Evolutionary conservation across 345 rosid genomes (phyloP).

Genomic region (Gossypium mustelinum): DNA sequence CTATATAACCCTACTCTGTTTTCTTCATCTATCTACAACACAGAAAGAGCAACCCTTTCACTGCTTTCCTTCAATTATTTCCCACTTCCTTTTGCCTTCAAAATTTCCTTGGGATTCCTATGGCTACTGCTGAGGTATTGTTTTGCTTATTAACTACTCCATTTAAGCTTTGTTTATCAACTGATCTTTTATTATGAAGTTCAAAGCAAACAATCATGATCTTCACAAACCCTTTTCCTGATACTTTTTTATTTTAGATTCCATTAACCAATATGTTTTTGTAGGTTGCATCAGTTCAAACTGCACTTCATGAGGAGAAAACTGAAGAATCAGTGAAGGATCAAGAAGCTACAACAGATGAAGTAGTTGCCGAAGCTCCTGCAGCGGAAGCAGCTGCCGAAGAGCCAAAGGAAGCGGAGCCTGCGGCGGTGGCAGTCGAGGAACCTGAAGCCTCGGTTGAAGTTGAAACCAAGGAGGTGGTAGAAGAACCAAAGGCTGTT

Average conservation of each 20-base stretch:
- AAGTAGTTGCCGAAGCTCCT: conserved; percentile 16
- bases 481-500: conserved; percentile 29
- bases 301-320: conserved; percentile 39
- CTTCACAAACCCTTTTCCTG: background rate
- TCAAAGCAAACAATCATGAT: background rate
- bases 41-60: background rate
- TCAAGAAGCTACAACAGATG: conserved; percentile 25
- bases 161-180: background rate
- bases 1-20: conserved; percentile 34
- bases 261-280: background rate
- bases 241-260: background rate
- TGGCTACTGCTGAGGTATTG: conserved; percentile 62
- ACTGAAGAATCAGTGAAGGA: conserved; percentile 27
- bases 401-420: conserved; percentile 21
- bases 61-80: background rate
- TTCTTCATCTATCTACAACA: conserved; percentile 20
- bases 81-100: background rate
- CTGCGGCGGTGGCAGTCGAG: background rate
- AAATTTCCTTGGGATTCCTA: conserved; percentile 9
- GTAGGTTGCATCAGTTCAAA: conserved; percentile 51
- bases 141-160: background rate
- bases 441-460: conserved; percentile 27
- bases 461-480: conserved; percentile 28
- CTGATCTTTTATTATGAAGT: background rate
- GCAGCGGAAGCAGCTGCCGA: conserved; percentile 17